Evolutionary conservation across 106 monocot genomes (phyloP).

Genomic region (Acorus calamus): DNA sequence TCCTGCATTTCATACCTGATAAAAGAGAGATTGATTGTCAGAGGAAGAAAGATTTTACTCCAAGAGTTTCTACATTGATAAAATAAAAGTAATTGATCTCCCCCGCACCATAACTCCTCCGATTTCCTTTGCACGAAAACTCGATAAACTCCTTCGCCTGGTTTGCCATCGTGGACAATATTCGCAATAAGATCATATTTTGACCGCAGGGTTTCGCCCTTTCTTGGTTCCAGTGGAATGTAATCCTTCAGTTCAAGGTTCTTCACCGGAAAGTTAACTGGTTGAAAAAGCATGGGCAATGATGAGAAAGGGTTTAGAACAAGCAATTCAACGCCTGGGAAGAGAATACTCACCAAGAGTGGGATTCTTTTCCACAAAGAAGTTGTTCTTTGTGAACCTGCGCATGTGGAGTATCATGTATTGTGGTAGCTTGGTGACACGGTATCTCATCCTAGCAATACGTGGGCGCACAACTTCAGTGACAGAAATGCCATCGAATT

Average conservation of each 20-base stretch:
- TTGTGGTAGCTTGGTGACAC: constrained; percentile 78
- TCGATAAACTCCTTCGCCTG: constrained; percentile 86
- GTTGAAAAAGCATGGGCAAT: not conserved
- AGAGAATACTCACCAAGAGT: constrained; percentile 59
- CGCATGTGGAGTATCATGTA: constrained; percentile 98
- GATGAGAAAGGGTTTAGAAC: not conserved
- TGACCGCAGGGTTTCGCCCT: constrained; percentile 56
- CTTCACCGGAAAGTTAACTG: constrained; percentile 99
- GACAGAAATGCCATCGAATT: constrained; percentile 93
- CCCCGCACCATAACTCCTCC: constrained; percentile 53
- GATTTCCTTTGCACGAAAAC: constrained; percentile 91
- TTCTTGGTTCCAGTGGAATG: constrained; percentile 38
- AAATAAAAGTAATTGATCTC: too few species aligned
- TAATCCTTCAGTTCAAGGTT: constrained; percentile 98
- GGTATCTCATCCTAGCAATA: constrained; percentile 94
- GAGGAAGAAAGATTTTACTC: too few species aligned
- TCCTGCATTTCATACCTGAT: constrained; percentile 98
- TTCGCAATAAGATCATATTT: constrained; percentile 99
- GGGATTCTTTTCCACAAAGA: constrained; percentile 92
- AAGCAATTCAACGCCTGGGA: not conserved
- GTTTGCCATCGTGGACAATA: constrained; percentile 98
- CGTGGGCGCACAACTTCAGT: constrained; percentile 96
- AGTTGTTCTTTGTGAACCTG: constrained; percentile 95
- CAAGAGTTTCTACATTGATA: too few species aligned
- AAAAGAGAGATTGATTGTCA: not conserved